A percentile compares a stretch with the other conserved stretches of the same genome.
phyloP scores from a whole-genome alignment of 495 filamentous ascomycete species.

The Staphylotrichum tortipilum region DNA sequence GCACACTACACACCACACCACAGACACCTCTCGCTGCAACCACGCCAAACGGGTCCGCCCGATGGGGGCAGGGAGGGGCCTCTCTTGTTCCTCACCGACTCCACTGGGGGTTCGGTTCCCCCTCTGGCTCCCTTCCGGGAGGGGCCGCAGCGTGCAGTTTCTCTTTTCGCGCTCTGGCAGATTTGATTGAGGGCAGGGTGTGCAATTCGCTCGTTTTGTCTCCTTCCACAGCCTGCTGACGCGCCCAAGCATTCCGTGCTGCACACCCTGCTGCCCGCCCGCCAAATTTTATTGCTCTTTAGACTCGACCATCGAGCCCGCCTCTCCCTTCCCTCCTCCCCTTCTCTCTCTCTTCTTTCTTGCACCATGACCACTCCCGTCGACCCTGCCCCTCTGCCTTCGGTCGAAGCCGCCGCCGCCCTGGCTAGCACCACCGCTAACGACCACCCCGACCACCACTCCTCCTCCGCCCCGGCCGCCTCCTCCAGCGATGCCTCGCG shows the following conservation, averaged over 20 bases:
- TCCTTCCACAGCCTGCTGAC: slow-evolving; percentile 20
- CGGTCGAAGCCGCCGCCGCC: slow-evolving; percentile 15
- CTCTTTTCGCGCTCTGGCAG: slow-evolving; percentile 14
- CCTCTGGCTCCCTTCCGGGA: slow-evolving; percentile 17
- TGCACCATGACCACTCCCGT: slow-evolving; percentile 52
- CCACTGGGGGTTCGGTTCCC: slow-evolving; percentile 13
- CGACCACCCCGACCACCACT: slow-evolving; percentile 10
- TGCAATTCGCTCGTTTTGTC: slow-evolving; percentile 20
- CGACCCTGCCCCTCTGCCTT: slow-evolving; percentile 19
- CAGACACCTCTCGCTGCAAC: too few species aligned
- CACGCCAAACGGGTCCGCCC: neutral
- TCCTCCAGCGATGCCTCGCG: slow-evolving; percentile 44
- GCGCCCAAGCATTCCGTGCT: slow-evolving; percentile 22
- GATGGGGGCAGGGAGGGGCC: too few species aligned
- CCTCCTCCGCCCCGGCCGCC: too few species aligned
- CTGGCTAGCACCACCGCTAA: slow-evolving; percentile 7
- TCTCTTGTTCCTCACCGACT: slow-evolving; percentile 18
- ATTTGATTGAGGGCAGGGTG: neutral
- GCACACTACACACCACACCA: too few species aligned
- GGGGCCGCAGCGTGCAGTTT: slow-evolving; percentile 17
- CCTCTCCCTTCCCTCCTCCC: slow-evolving; percentile 19
- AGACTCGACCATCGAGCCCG: slow-evolving; percentile 25
- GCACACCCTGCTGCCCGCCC: slow-evolving; percentile 24
- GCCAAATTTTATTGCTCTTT: slow-evolving; percentile 19
- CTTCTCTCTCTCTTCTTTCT: slow-evolving; percentile 16